Base-by-base conservation (phyloP, 1,139 yeast genomes). In the Nakaseomyces bracarensis region DNA sequence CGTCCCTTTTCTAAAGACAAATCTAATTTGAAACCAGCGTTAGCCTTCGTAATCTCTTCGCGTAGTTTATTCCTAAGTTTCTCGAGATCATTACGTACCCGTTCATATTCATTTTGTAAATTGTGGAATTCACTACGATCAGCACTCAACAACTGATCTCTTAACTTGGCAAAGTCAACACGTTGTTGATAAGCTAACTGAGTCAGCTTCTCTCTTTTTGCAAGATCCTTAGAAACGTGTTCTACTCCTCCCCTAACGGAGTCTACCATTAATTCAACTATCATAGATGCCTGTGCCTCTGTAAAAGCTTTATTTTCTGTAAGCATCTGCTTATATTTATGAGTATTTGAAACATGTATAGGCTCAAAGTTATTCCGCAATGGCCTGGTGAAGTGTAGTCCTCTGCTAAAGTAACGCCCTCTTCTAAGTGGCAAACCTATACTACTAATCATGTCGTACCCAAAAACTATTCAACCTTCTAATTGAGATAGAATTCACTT, bases 1-100 rank as follows among this genome's bases (percentile, higher is more conserved):
- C 98, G 72, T 20, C 97, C 98, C 66, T 89, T 91, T 60, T 91
- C 98, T 52, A 91, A 69, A 53, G 89, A 89, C 55, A 91, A 69
- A 63, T 91, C 98, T 46, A 91, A 70, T 48, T 95, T 71, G 30
- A 91, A 96, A 40, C 91, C 83, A 3, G 96, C 95, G 57, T 84
- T 83, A 43, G 86, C 81, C 62, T 85, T 87, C 39, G 94, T 84
- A 44, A 91, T 86, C 54, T 91, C 96, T 61, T 91, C 97, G 60
- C 84, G 81, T 53, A 91, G 74, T 53, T 82, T 72, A 49, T 85
- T 89, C 54, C 89, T 77, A 58, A 87, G 69, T 59, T 85, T 87
- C 53, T 94, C 95, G 47, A 91, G 69, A 58, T 89, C 96, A 26
- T 87, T 81, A 42, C 83, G 72, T 31, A 91, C 69, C 41, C 87